phyloP scores from a whole-genome alignment of 2,329 filamentous ascomycete genomes.

The Penicillium olsonii region DNA sequence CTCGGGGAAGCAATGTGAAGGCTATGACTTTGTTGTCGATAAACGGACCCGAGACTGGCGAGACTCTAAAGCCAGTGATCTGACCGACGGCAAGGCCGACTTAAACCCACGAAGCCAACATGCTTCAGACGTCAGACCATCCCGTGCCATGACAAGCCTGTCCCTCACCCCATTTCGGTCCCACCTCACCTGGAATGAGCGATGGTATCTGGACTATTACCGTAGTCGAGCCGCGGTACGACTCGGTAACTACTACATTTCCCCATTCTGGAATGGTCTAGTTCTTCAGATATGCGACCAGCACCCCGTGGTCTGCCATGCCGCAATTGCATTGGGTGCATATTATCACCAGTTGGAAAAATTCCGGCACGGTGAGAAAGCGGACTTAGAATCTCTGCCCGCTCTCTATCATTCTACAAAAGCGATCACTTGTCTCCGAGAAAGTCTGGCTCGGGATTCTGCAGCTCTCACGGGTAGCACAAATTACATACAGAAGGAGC shows the following conservation, averaged over 20 bases:
- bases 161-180: neutral
- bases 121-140: neutral
- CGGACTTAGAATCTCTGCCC: neutral
- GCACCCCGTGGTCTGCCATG: neutral
- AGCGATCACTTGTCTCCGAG: neutral
- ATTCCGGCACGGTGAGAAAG: neutral
- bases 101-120: neutral
- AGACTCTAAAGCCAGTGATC: neutral
- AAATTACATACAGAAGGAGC: neutral
- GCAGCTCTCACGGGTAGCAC: neutral
- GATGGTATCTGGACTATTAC: slow-evolving; percentile 1
- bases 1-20: neutral
- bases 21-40: neutral
- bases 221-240: neutral
- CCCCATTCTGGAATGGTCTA: neutral
- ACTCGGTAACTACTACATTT: neutral
- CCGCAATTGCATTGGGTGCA: neutral
- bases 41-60: neutral
- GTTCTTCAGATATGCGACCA: neutral
- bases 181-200: neutral
- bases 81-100: neutral
- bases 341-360: neutral
- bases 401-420: neutral
- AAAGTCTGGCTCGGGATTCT: neutral
- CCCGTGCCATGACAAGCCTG: neutral